These are phyloP conservation scores for Paratinospora sagittata DNA, from an alignment of 164 flowering plant species.

Conservation along the genomic window DNA sequence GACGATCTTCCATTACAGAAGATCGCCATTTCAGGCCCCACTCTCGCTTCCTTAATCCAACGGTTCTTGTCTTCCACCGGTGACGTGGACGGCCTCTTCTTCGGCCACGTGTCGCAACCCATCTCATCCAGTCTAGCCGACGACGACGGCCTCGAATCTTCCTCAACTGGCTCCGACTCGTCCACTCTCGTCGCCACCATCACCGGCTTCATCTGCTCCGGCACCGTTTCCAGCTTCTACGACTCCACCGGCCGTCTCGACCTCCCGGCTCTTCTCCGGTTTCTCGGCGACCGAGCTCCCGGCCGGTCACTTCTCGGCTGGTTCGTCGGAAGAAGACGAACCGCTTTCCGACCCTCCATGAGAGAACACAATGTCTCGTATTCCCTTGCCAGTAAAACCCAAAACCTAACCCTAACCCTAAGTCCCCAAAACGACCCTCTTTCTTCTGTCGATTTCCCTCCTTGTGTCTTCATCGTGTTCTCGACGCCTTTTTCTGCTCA, in stretches of 20 bases:
- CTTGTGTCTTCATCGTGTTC: constrained; percentile 51
- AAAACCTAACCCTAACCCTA: constrained; percentile 23
- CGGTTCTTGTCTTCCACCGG: constrained; percentile 56
- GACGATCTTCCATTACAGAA: constrained; percentile 53
- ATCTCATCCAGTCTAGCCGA: constrained; percentile 50
- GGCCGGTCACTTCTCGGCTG: constrained; percentile 49
- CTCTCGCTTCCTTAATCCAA: constrained; percentile 75
- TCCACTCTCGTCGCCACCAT: constrained; percentile 42
- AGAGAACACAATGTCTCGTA: constrained; percentile 45
- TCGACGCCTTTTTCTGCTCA: constrained; percentile 48
- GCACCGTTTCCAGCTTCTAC: constrained; percentile 43
- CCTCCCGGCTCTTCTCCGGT: constrained; percentile 20
- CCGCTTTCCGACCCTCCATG: constrained; percentile 70
- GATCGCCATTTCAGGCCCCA: constrained; percentile 71
- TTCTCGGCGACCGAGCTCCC: constrained; percentile 14
- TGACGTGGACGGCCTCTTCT: constrained; percentile 73
- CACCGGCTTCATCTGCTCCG: constrained; percentile 50
- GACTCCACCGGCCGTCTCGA: constrained; percentile 42
- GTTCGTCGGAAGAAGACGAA: constrained; percentile 66
- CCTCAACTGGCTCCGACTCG: constrained; percentile 23
- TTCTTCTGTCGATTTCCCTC: constrained; percentile 16
- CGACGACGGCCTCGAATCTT: constrained; percentile 37
- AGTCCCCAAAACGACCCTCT: constrained; percentile 10
- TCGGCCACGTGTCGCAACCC: constrained; percentile 58
- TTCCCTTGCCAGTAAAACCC: constrained; percentile 34